A percentile compares a stretch with the other conserved stretches of the same genome.
These are phyloP conservation scores for Stellera chamaejasme DNA, from an alignment of 345 rosid genomes.

Conservation along the genomic window DNA sequence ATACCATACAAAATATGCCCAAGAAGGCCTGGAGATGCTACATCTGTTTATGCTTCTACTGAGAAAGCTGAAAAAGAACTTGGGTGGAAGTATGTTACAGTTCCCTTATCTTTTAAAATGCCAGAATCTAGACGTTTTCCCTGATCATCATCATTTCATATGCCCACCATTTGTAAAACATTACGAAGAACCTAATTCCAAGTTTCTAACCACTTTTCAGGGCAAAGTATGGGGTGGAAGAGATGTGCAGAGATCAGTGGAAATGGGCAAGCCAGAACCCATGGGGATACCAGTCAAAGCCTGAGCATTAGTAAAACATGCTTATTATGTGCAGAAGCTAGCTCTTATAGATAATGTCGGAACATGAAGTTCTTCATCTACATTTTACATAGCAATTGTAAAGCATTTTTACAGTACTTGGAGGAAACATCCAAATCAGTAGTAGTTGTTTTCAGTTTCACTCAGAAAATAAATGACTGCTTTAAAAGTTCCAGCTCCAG, in stretches of 20 bases:
- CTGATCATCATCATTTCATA: too few species aligned
- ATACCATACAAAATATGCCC: conserved; percentile 74
- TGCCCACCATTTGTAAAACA: background rate
- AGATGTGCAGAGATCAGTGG: conserved; percentile 98
- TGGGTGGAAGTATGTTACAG: conserved; percentile 70
- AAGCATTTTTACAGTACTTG: too few species aligned
- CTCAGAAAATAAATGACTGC: too few species aligned
- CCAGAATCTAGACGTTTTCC: background rate
- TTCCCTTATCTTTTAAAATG: conserved; percentile 3
- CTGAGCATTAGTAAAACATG: conserved; percentile 28
- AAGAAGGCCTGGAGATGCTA: conserved; percentile 90
- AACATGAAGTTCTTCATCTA: background rate
- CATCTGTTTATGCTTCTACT: conserved; percentile 75
- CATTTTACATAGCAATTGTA: background rate
- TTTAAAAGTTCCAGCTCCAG: too few species aligned
- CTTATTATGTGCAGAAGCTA: background rate
- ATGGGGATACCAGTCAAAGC: conserved; percentile 70
- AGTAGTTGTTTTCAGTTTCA: too few species aligned
- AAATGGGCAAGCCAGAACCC: conserved; percentile 85
- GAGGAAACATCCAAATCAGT: too few species aligned
- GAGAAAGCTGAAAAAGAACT: conserved; percentile 77
- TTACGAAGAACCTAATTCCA: too few species aligned
- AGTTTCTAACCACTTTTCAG: conserved; percentile 26
- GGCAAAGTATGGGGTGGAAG: conserved; percentile 81
- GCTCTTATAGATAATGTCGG: background rate